Evolutionary conservation across 257 asterid species (phyloP), one percentile per base, ranked within the genome.

Genomic region (Rehmannia glutinosa): DNA sequence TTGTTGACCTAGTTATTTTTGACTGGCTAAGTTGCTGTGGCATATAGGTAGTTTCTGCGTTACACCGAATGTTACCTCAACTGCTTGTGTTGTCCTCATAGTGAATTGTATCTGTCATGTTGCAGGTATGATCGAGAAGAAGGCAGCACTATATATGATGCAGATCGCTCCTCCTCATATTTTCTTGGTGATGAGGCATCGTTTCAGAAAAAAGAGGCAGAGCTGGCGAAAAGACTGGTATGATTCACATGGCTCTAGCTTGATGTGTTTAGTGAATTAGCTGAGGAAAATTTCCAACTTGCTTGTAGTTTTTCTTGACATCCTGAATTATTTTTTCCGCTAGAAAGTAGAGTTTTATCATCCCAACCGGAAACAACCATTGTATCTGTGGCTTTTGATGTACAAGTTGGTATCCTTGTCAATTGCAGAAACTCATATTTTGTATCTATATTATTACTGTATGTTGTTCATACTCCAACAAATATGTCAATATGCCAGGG

Each of bases 131-230:
- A 91, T 61, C 82, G 83, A 74, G 97, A 94, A 79, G 99, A 94
- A 91, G 97, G 96, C 16, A 70, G 86, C 76, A 80, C 94, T 6
- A 71, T 83, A 74, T 82, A 83, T 62, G 96, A 80, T 60, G 82
- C 76, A 41, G 89, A 88, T 71, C 64, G 85, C 82, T 78, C 96
- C 82, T 78, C 96, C 42, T 86, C 97, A 45, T 52, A 61, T 65
- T 93, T 86, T 71, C 90, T 93, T 42, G 97, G 97, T 10, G 96
- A 90, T 24, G 99, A 90, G 62, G 92, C 96, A n/a, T 87, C 97
- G 61, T 82, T 86, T 66, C 95, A 85, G 78, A 93, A 88, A 71
- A 94, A 88, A 78, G 99, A 94, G 78, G 88, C 94, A 24, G 95
- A 94, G 74, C 64, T 88, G 83, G 89, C 92, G 63, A 94, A 94